Evolutionary conservation across 768 basidiomycete species (phyloP), one percentile per base, ranked within the genome.

Genomic region (Tylopilus plumbeoviolaceoides): DNA sequence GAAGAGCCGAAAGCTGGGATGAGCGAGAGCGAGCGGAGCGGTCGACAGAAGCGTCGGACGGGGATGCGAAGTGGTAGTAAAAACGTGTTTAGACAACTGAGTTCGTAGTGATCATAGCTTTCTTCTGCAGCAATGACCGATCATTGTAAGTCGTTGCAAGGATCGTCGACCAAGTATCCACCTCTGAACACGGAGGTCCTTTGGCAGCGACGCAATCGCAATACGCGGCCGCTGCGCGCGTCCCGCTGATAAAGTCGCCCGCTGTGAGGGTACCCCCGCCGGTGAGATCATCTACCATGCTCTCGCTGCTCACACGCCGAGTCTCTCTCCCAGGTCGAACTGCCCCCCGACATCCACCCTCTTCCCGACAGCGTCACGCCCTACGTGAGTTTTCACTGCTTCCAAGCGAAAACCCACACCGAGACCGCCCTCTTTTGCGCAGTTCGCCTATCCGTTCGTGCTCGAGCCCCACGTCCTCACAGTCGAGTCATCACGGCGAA

Each of bases 381-480:
- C 56, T 98, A 98, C 66, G 95, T 95, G 59, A 61, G 83, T 68
- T 14, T 10, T 30, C 28, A 7, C 28, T 36, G 7, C 21, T 20
- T 39, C 10, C 48, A 38, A 41, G 6, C 51, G 42, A 15, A 41
- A 21, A 21, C 54, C 36, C 43, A 40, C 28, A 39, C 48, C 48
- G 27, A 57, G 44, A 10, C 28, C 14, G n/a, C 15, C 49, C 33
- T 30, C 2, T 41, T 15, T 40, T 30, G 28, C 33, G 6, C 66
- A 98, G 95, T 97, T 98, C 62, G 95, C 90, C 40, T 98, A 98
- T 63, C 95, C 95, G 2, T 98, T 92, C 75, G 88, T 93, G 4
- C 80, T 98, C 47, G 95, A 98, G 63, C 81, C 85, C 0, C 94
- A 95, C 65, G 76, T 92, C 58, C 69, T 95, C 48, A 80, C 83